These are phyloP conservation scores for Nemania sp. DNA, from an alignment of 2,329 filamentous ascomycete genomes.

Conservation along the genomic window DNA sequence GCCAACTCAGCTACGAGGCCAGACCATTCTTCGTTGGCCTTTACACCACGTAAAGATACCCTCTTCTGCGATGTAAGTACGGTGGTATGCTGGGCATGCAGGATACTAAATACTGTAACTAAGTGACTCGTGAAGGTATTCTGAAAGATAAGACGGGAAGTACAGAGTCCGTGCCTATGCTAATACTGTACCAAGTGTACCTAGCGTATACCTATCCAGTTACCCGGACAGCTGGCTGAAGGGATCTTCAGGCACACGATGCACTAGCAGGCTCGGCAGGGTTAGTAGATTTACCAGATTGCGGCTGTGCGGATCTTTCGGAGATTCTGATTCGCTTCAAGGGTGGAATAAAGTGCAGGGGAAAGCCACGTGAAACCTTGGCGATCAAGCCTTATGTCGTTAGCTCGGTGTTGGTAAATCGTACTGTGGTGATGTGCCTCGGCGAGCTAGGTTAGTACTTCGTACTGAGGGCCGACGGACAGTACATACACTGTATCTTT, in stretches of 20 bases:
- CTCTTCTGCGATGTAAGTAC: background rate
- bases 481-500: too few relatives aligned
- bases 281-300: background rate
- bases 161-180: too few relatives aligned
- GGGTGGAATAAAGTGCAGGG: background rate
- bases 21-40: too few relatives aligned
- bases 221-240: constrained; percentile 4
- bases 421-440: too few relatives aligned
- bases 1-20: too few relatives aligned
- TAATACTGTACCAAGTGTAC: too few relatives aligned
- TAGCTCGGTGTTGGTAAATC: too few relatives aligned
- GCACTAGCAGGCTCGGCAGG: background rate
- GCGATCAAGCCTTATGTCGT: background rate
- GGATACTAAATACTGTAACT: background rate
- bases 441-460: too few relatives aligned
- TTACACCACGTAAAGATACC: background rate
- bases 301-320: constrained; percentile 26
- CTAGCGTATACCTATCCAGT: too few relatives aligned
- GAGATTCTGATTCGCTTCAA: constrained; percentile 16
- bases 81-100: background rate
- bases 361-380: constrained; percentile 28
- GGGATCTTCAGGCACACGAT: constrained; percentile 2
- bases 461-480: too few relatives aligned
- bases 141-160: too few relatives aligned
- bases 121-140: too few relatives aligned